These are phyloP conservation scores for Schwanniomyces vanrijiae DNA, from an alignment of 805 yeast species.

Conservation along the genomic window DNA sequence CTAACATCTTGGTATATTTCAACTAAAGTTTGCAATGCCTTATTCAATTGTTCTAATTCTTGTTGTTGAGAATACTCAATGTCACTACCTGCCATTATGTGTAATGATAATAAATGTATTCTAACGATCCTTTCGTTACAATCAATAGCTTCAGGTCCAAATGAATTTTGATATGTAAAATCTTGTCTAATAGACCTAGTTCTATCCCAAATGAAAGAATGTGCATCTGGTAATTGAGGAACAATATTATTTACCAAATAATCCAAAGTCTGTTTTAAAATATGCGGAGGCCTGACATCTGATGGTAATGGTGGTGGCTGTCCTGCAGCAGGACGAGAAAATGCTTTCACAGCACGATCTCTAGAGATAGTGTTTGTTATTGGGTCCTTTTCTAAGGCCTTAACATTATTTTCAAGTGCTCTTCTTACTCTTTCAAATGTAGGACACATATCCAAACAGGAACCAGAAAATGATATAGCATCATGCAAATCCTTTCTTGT, in stretches of 20 bases:
- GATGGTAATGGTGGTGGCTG: slow-evolving; percentile 98
- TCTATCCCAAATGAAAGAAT: slow-evolving; percentile 94
- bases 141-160: slow-evolving; percentile 90
- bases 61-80: slow-evolving; percentile 89
- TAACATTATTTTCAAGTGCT: slow-evolving; percentile 82
- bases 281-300: slow-evolving; percentile 91
- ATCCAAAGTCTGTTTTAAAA: slow-evolving; percentile 64
- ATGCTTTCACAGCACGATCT: slow-evolving; percentile 77
- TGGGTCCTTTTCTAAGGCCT: slow-evolving; percentile 70
- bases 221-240: slow-evolving; percentile 74
- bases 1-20: slow-evolving; percentile 85
- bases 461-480: slow-evolving; percentile 84
- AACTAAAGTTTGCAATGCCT: slow-evolving; percentile 81
- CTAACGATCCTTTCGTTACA: slow-evolving; percentile 92
- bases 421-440: slow-evolving; percentile 87
- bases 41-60: slow-evolving; percentile 91
- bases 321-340: slow-evolving; percentile 96
- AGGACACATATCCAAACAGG: slow-evolving; percentile 95
- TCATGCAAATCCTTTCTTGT: slow-evolving; percentile 79
- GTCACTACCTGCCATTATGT: slow-evolving; percentile 74
- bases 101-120: slow-evolving; percentile 78
- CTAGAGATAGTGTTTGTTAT: slow-evolving; percentile 52
- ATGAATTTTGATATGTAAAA: slow-evolving; percentile 90
- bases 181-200: slow-evolving; percentile 96
- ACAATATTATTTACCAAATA: slow-evolving; percentile 68